Evolutionary conservation across 345 rosid genomes (phyloP).

Genomic region (Bruguiera gymnorhiza): DNA sequence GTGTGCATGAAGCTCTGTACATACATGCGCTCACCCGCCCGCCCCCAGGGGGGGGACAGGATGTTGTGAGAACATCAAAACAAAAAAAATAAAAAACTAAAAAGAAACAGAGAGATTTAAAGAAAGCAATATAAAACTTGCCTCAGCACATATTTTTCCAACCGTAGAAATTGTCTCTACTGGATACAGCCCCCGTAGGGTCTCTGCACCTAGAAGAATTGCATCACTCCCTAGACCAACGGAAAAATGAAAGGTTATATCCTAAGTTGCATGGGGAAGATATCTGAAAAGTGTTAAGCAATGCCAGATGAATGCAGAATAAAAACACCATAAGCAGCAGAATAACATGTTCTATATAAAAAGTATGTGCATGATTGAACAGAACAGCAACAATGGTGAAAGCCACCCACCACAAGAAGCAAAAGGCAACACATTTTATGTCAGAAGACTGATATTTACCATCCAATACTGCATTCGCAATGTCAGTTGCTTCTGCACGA

Average conservation of each 20-base stretch:
- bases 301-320: not conserved
- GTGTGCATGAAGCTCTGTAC: no score
- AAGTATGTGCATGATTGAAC: not conserved
- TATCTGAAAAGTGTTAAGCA: not conserved
- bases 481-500: conserved; percentile 99
- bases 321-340: not conserved
- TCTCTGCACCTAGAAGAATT: conserved; percentile 95
- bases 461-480: conserved; percentile 97
- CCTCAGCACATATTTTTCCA: conserved; percentile 93
- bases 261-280: not conserved
- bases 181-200: conserved; percentile 91
- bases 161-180: conserved; percentile 76
- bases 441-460: conserved; percentile 44
- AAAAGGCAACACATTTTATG: not conserved
- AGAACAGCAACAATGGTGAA: not conserved
- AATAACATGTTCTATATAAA: not conserved
- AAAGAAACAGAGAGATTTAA: not conserved
- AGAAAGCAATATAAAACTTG: conserved; percentile 17
- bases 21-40: no score
- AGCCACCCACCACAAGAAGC: no score
- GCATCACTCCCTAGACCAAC: conserved; percentile 74
- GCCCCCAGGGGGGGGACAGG: no score
- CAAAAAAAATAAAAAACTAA: not conserved
- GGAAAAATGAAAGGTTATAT: not conserved
- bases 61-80: not conserved